These are phyloP conservation scores for Meira nashicola DNA, from an alignment of 1,284 basidiomycete genomes.

Conservation along the genomic window DNA sequence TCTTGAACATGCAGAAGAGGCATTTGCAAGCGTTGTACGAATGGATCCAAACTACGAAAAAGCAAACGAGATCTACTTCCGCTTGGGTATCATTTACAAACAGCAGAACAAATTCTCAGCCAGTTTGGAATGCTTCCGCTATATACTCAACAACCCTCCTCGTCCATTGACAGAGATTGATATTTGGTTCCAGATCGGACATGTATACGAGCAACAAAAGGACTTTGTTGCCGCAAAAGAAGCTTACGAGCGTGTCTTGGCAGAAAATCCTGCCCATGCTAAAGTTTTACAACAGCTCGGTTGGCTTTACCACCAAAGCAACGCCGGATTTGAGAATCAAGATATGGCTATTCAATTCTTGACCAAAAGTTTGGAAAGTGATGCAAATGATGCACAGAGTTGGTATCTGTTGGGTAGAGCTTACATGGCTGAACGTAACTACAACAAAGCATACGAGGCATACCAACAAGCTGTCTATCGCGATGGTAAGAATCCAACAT, in stretches of 20 bases:
- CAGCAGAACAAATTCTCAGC: conserved; percentile 79
- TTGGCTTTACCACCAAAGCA: conserved; percentile 93
- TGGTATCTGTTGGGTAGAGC: conserved; percentile 98
- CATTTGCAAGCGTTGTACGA: conserved; percentile 87
- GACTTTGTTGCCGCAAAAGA: conserved; percentile 88
- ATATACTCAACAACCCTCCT: conserved; percentile 90
- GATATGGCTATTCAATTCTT: conserved; percentile 88
- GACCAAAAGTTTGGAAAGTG: conserved; percentile 71
- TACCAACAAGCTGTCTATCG: conserved; percentile 99
- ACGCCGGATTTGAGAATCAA: conserved; percentile 88
- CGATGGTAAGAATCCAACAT: conserved; percentile 95
- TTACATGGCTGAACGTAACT: conserved; percentile 98
- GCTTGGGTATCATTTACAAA: conserved; percentile 98
- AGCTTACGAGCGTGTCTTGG: conserved; percentile 92
- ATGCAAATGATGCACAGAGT: conserved; percentile 91
- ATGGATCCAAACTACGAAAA: conserved; percentile 99
- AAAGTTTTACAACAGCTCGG: conserved; percentile 97
- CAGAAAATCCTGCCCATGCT: conserved; percentile 86
- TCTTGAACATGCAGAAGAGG: conserved; percentile 96
- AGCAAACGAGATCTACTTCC: conserved; percentile 96
- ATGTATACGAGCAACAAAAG: conserved; percentile 94
- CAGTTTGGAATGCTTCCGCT: conserved; percentile 65
- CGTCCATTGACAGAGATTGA: conserved; percentile 84
- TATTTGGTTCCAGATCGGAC: conserved; percentile 99
- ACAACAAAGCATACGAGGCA: conserved; percentile 99